Evolutionary conservation across 108 stramenopile genomes (phyloP).

Genomic region (Asterionellopsis glacialis): DNA sequence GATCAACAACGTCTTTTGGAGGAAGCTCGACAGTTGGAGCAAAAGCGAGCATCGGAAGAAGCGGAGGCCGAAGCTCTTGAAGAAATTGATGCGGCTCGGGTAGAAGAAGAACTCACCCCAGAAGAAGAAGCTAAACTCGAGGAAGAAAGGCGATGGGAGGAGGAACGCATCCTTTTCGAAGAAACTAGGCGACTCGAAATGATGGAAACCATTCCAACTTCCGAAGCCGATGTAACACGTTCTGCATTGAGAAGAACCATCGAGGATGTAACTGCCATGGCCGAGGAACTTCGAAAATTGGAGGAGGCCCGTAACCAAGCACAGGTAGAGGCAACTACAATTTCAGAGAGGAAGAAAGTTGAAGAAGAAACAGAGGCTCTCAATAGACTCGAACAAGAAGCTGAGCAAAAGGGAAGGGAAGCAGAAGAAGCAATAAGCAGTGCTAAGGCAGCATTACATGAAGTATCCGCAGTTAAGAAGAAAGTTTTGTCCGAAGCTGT

Average conservation of each 20-base stretch:
- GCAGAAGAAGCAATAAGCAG: slow-evolving; percentile 30
- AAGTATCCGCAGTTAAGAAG: slow-evolving; percentile 11
- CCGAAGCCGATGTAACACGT: no score
- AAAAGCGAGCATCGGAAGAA: not conserved
- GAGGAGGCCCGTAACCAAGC: slow-evolving; percentile 21
- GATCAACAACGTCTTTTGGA: not conserved
- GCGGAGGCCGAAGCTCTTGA: slow-evolving; percentile 1
- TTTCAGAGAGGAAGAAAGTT: slow-evolving; percentile 21
- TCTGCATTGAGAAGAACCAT: slow-evolving; percentile 13
- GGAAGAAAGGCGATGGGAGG: slow-evolving; percentile 16
- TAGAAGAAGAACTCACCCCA: slow-evolving; percentile 10
- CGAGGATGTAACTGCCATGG: slow-evolving; percentile 13
- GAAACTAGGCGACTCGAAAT: slow-evolving; percentile 20
- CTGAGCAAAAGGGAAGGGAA: slow-evolving; percentile 19
- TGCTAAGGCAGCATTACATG: slow-evolving; percentile 25
- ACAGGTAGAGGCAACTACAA: slow-evolving; percentile 11
- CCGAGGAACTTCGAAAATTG: slow-evolving; percentile 13
- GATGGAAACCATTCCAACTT: not conserved
- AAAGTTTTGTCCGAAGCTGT: slow-evolving; percentile 28
- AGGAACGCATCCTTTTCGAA: slow-evolving; percentile 9
- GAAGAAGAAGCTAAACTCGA: not conserved
- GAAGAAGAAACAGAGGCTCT: slow-evolving; percentile 22
- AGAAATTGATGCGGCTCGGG: not conserved
- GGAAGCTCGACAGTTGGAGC: slow-evolving; percentile 2
- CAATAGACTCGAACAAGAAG: slow-evolving; percentile 30